phyloP scores from a whole-genome alignment of 495 filamentous ascomycete species.

The Coniosporium apollinis region DNA sequence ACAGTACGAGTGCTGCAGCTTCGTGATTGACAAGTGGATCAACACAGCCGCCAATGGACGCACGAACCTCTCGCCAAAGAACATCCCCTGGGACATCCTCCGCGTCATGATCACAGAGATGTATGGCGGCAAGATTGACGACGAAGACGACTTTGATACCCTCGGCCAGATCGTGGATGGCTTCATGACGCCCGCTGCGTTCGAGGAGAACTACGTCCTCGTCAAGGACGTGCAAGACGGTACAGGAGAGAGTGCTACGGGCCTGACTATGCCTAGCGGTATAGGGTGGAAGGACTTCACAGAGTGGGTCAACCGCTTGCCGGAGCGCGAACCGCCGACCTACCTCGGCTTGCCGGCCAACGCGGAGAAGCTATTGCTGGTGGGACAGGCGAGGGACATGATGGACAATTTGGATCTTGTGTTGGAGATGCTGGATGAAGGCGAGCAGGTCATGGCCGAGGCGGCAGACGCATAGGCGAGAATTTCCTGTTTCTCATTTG shows the following conservation, averaged over 20 bases:
- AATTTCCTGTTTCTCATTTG: no score
- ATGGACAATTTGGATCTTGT: conserved; percentile 71
- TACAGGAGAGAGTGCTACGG: conserved; percentile 19
- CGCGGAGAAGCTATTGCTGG: conserved; percentile 86
- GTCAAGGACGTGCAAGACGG: conserved; percentile 52
- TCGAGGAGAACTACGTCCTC: conserved; percentile 79
- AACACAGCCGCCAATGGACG: conserved; percentile 63
- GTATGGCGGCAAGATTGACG: conserved; percentile 96
- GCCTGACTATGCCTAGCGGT: conserved; percentile 57
- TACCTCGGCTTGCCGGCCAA: conserved; percentile 94
- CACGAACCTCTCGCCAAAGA: conserved; percentile 79
- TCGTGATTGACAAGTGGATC: conserved; percentile 92
- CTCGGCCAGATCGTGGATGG: conserved; percentile 53
- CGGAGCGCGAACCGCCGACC: conserved; percentile 89
- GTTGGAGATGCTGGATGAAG: conserved; percentile 76
- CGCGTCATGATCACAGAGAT: conserved; percentile 80
- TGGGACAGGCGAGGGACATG: conserved; percentile 75
- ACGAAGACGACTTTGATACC: conserved; percentile 65
- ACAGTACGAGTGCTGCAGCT: conserved; percentile 92
- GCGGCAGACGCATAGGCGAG: no score
- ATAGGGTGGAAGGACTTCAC: conserved; percentile 77
- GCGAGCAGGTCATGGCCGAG: conserved; percentile 78
- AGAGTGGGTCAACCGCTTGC: conserved; percentile 78
- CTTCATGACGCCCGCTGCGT: conserved; percentile 72
- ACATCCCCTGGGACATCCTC: conserved; percentile 96